Conservation (phyloP, 2,329 filamentous ascomycete genomes). For the Ophiocordyceps robertsii region DNA sequence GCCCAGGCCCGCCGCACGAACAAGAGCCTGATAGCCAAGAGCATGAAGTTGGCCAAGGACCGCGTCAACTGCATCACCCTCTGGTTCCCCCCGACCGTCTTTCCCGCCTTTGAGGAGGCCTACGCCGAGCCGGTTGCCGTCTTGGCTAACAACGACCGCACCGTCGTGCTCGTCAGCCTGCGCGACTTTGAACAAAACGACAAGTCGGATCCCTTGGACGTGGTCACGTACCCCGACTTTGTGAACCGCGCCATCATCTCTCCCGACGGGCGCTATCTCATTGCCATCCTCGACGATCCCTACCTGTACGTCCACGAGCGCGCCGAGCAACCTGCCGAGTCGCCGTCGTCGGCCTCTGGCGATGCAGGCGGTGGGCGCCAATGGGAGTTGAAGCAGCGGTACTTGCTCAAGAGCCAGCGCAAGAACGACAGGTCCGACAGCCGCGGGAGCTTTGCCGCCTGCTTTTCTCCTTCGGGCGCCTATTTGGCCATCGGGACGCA, state of each 20-base stretch:
- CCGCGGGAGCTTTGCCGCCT: slow-evolving; percentile 63
- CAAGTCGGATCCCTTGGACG: slow-evolving; percentile 46
- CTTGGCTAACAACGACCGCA: slow-evolving; percentile 83
- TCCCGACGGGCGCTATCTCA: slow-evolving; percentile 66
- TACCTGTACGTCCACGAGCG: slow-evolving; percentile 72
- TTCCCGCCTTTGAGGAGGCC: slow-evolving; percentile 16
- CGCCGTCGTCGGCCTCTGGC: slow-evolving; percentile 10
- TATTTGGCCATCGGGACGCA: slow-evolving; percentile 69
- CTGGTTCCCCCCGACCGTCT: slow-evolving; percentile 37
- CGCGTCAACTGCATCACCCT: slow-evolving; percentile 55
- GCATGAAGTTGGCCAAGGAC: slow-evolving; percentile 41
- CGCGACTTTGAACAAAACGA: slow-evolving; percentile 36
- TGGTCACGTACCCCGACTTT: slow-evolving; percentile 63
- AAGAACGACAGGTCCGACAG: slow-evolving; percentile 39
- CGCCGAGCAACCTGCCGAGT: slow-evolving; percentile 16
- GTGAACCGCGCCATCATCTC: slow-evolving; percentile 95
- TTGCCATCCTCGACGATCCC: slow-evolving; percentile 79
- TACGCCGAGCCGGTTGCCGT: slow-evolving; percentile 49
- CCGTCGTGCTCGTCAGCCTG: slow-evolving; percentile 72
- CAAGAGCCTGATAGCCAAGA: slow-evolving; percentile 34
- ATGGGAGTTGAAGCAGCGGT: slow-evolving; percentile 37
- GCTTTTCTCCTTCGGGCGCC: slow-evolving; percentile 58
- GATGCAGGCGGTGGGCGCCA: slow-evolving; percentile 21
- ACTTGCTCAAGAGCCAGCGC: slow-evolving; percentile 45
- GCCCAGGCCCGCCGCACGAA: slow-evolving; percentile 24